A percentile compares a stretch with the other conserved stretches of the same genome.
Conservation (phyloP, 1,284 basidiomycete species). For the Schizopora paradoxa region DNA sequence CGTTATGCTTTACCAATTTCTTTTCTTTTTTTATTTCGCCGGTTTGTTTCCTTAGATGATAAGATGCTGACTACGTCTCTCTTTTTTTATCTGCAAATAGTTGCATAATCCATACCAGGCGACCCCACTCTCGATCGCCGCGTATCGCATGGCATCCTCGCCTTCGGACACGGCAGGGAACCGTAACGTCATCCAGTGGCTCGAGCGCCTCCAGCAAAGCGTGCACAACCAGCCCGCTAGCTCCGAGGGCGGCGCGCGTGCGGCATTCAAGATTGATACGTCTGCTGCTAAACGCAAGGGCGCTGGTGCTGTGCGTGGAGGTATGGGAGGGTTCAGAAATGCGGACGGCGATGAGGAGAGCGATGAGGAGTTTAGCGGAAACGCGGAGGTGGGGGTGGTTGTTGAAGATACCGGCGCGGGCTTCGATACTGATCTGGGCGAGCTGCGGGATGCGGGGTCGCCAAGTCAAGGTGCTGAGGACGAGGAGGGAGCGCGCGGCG, state of each 20-base stretch:
- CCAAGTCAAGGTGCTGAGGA: slow-evolving; percentile 25
- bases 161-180: slow-evolving; percentile 60
- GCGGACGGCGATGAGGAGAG: slow-evolving; percentile 19
- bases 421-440: no score
- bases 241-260: slow-evolving; percentile 24
- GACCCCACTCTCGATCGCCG: slow-evolving; percentile 69
- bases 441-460: slow-evolving; percentile 22
- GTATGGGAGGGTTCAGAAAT: no score
- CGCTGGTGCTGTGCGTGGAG: slow-evolving; percentile 22
- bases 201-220: slow-evolving; percentile 43
- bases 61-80: neutral
- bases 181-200: slow-evolving; percentile 64
- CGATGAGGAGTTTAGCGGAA: slow-evolving; percentile 29
- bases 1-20: no score
- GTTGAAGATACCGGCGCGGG: slow-evolving; percentile 31
- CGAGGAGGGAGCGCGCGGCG: slow-evolving; percentile 14
- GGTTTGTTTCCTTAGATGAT: neutral
- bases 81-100: slow-evolving; percentile 31
- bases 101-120: slow-evolving; percentile 74
- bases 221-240: slow-evolving; percentile 28
- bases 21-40: slow-evolving; percentile 4
- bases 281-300: slow-evolving; percentile 24
- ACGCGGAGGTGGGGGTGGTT: slow-evolving; percentile 20
- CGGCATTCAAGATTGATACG: slow-evolving; percentile 43
- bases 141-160: slow-evolving; percentile 68